Percentiles rank a stretch among this genome's conserved stretches.
Conservation (phyloP, 2,329 filamentous ascomycete genomes). For the Aspergillus sp. region DNA sequence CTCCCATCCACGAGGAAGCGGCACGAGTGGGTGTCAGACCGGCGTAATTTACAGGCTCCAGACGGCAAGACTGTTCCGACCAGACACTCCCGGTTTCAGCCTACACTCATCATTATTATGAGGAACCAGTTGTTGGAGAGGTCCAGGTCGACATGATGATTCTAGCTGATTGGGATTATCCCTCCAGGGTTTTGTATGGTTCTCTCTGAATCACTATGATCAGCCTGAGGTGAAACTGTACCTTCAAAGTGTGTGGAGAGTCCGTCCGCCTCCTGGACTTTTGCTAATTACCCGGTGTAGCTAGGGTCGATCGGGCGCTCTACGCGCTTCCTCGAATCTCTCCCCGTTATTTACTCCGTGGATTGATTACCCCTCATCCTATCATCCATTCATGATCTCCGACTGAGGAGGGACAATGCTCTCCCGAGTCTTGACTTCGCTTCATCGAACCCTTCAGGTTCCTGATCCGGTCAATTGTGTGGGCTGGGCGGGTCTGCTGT, state of each 20-base stretch:
- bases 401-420: too few relatives aligned
- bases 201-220: too few relatives aligned
- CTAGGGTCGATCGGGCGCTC: conserved; percentile 1
- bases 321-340: conserved; percentile 1
- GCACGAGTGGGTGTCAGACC: background rate
- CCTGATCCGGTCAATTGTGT: conserved; percentile 4
- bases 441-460: background rate
- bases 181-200: background rate
- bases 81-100: background rate
- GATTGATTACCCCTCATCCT: too few relatives aligned
- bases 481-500: background rate
- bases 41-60: background rate
- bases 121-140: background rate
- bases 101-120: background rate
- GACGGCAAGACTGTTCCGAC: background rate
- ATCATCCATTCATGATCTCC: too few relatives aligned
- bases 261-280: too few relatives aligned
- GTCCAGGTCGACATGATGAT: too few relatives aligned
- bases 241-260: too few relatives aligned
- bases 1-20: background rate
- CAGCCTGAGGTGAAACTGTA: too few relatives aligned
- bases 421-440: background rate
- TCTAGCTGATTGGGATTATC: background rate
- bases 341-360: background rate
- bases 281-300: too few relatives aligned